phyloP scores from a whole-genome alignment of 2,329 filamentous ascomycete species.

The Dactylellina haptotyla region DNA sequence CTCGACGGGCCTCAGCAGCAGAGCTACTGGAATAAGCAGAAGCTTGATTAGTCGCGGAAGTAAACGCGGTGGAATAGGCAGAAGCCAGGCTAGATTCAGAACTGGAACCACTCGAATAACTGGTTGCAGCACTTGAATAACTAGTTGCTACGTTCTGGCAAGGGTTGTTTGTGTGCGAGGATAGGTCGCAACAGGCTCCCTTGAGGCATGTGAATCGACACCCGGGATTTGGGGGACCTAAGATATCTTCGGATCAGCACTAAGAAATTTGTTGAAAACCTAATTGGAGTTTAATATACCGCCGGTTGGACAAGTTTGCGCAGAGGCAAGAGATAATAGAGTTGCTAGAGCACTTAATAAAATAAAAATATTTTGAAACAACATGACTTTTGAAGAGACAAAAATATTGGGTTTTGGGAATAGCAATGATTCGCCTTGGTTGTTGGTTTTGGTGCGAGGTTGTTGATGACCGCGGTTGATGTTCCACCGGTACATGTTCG shows the following conservation, averaged over 20 bases:
- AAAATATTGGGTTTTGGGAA: background rate
- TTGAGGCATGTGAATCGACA: background rate
- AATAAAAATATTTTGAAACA: conserved; percentile 8
- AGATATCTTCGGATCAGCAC: conserved; percentile 6
- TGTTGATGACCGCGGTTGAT: conserved; percentile 2
- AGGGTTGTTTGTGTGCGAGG: background rate
- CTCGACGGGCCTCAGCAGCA: conserved; percentile 7
- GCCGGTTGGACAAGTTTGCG: background rate
- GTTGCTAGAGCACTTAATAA: conserved; percentile 3
- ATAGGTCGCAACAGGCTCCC: background rate
- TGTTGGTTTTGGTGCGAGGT: conserved; percentile 3
- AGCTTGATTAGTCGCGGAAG: background rate
- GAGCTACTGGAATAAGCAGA: background rate
- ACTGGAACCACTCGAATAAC: background rate
- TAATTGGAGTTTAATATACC: conserved; percentile 1
- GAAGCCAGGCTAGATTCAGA: background rate
- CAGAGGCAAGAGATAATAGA: conserved; percentile 7
- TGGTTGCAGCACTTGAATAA: conserved; percentile 6
- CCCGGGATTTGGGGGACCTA: conserved; percentile 2
- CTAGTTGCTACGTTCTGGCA: conserved; percentile 4
- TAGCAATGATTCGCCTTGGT: background rate
- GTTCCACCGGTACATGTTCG: conserved; percentile 2
- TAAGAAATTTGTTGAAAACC: conserved; percentile 7
- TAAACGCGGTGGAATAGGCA: background rate
- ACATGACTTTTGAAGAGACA: conserved; percentile 9